Evolutionary conservation across 2,329 filamentous ascomycete species (phyloP), one percentile per base, ranked within the genome.

Genomic region (Dissoconium aciculare): DNA sequence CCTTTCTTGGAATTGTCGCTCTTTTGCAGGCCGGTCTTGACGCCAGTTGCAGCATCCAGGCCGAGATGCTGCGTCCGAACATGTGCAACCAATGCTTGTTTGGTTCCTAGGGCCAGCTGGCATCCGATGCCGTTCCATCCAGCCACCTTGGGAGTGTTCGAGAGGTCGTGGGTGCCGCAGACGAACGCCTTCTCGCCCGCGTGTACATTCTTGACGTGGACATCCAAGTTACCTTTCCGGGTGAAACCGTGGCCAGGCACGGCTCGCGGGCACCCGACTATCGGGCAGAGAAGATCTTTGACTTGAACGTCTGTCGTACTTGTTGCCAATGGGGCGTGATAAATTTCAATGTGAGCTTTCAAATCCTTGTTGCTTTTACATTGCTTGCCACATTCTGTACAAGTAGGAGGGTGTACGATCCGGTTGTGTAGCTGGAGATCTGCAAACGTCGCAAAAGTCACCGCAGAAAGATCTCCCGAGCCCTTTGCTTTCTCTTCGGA

Each of bases 1-100:
- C 19, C 19, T 31, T 35, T 39, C 13, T 16, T 29, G 8, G 27
- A 23, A 8, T 23, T n/a, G 19, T 8, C 19, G n/a, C 19, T 23
- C 19, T 23, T 23, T 8, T 23, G 23, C 28, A 31, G 25, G 11
- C 34, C 34, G 17, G 34, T 36, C 4, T 23, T 25, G 30, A 31
- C 34, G 19, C 34, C 32, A 15, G 29, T 21, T 14, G 31, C 27
- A 5, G 37, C 31, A 11, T 38, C 55, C 13, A 70, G 57, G n/a
- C 74, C 72, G 15, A 93, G 61, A 52, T 95, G 87, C 13, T 81
- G 69, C 28, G 78, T 83, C 12, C 81, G 74, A 26, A 94, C 67
- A 50, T 95, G 87, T 42, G 89, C 78, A 52, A 87, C 79, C 0
- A 94, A 66, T 16, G 73, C 74, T 11, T 71, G 67, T 53, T 91